Evolutionary conservation across 257 asterid species (phyloP).

Genomic region (Jasminum sambac): DNA sequence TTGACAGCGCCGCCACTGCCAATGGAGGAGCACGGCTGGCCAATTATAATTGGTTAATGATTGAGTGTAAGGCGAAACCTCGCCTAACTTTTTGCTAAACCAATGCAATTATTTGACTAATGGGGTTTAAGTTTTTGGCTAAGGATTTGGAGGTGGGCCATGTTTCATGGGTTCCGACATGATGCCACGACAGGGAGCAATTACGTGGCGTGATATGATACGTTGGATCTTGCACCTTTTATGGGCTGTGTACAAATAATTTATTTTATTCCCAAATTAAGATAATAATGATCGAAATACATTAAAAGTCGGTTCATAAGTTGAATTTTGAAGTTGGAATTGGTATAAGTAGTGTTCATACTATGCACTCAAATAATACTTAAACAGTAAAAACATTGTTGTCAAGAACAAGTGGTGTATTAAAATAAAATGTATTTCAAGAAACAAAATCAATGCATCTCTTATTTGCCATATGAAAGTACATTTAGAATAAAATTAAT

Average conservation of each 20-base stretch:
- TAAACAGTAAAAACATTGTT: background rate
- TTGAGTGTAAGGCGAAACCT: slow-evolving; percentile 30
- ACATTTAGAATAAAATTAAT: too few species aligned
- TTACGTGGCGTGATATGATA: slow-evolving; percentile 33
- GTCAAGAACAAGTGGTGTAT: background rate
- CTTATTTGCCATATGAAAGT: too few species aligned
- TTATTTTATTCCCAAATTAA: background rate
- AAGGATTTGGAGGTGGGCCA: slow-evolving; percentile 29
- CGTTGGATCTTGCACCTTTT: slow-evolving; percentile 8
- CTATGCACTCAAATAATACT: background rate
- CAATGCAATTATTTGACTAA: slow-evolving; percentile 23
- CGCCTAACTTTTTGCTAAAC: slow-evolving; percentile 34
- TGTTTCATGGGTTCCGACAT: slow-evolving; percentile 42
- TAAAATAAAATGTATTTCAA: background rate
- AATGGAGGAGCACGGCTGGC: slow-evolving; percentile 5
- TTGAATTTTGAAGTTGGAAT: slow-evolving; percentile 23
- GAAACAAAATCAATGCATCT: background rate
- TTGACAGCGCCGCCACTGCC: slow-evolving; percentile 21
- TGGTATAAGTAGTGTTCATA: background rate
- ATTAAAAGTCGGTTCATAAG: background rate
- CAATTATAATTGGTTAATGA: slow-evolving; percentile 30
- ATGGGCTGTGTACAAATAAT: background rate
- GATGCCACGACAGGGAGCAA: slow-evolving; percentile 42
- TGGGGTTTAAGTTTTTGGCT: slow-evolving; percentile 13
- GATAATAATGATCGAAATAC: too few species aligned